These are phyloP conservation scores for Funneliformis caledonium DNA, from an alignment of 371 early-diverging fungal species.

Conservation along the genomic window DNA sequence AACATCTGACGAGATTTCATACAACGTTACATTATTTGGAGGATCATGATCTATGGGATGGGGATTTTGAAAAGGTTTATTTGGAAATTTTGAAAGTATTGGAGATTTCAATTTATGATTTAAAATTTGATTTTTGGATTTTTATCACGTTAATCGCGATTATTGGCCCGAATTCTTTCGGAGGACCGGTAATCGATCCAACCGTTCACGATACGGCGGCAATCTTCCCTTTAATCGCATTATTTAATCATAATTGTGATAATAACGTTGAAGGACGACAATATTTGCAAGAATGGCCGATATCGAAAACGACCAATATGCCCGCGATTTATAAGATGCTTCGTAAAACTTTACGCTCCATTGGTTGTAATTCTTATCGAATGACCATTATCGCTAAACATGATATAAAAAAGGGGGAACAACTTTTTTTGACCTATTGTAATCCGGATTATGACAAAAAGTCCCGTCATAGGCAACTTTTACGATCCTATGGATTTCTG, in stretches of 20 bases:
- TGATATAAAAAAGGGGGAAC: neutral
- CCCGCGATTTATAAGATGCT: neutral
- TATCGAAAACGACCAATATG: neutral
- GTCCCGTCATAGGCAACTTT: neutral
- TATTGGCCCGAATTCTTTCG: neutral
- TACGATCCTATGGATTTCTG: neutral
- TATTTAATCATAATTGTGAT: slow-evolving; percentile 33
- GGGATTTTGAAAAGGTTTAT: neutral
- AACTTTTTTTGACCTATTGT: slow-evolving; percentile 2
- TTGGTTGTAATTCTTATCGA: neutral
- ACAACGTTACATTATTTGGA: neutral
- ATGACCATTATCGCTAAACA: neutral
- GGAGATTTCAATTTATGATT: slow-evolving; percentile 15
- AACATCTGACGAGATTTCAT: neutral
- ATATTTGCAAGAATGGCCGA: neutral
- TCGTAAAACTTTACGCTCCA: neutral
- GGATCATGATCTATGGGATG: neutral
- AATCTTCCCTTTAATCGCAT: neutral
- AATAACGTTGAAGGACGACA: neutral
- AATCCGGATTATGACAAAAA: neutral
- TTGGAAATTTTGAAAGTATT: slow-evolving; percentile 8
- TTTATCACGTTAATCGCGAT: slow-evolving; percentile 1
- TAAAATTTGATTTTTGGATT: slow-evolving; percentile 27
- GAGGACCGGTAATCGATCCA: neutral
- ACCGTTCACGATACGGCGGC: neutral